A percentile compares a stretch with the other conserved stretches of the same genome.
These are phyloP conservation scores for Jamesozyma rosinii DNA, from an alignment of 805 yeast genomes.

Conservation along the genomic window DNA sequence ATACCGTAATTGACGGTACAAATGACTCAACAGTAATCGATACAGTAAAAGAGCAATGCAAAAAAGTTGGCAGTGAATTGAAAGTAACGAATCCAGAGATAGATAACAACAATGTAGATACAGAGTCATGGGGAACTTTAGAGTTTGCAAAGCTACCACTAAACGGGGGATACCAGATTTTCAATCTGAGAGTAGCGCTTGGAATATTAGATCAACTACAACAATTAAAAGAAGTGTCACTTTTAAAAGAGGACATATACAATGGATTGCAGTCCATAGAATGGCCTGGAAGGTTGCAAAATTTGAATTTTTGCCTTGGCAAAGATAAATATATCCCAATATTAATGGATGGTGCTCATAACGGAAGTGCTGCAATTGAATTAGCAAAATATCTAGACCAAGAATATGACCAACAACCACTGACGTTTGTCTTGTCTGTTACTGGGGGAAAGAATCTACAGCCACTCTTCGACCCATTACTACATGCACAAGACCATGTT, in stretches of 20 bases:
- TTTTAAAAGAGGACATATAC: slow-evolving; percentile 33
- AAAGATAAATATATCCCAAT: slow-evolving; percentile 18
- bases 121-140: slow-evolving; percentile 28
- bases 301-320: slow-evolving; percentile 26
- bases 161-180: slow-evolving; percentile 62
- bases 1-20: slow-evolving; percentile 60
- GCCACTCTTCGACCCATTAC: slow-evolving; percentile 42
- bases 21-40: slow-evolving; percentile 45
- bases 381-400: slow-evolving; percentile 45
- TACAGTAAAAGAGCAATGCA: slow-evolving; percentile 37
- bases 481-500: slow-evolving; percentile 45
- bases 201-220: slow-evolving; percentile 38
- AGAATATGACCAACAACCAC: slow-evolving; percentile 17
- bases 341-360: slow-evolving; percentile 89
- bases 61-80: slow-evolving; percentile 24
- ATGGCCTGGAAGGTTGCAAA: slow-evolving; percentile 89
- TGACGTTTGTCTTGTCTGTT: slow-evolving; percentile 58
- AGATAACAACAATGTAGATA: slow-evolving; percentile 9
- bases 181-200: slow-evolving; percentile 62
- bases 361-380: slow-evolving; percentile 73
- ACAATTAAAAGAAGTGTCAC: slow-evolving; percentile 15
- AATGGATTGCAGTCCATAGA: slow-evolving; percentile 45
- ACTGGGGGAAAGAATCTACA: slow-evolving; percentile 61
- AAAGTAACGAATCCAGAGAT: slow-evolving; percentile 15
- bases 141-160: slow-evolving; percentile 42